Base-by-base conservation (phyloP, 257 asterid genomes). In the Eustoma russellianum region DNA sequence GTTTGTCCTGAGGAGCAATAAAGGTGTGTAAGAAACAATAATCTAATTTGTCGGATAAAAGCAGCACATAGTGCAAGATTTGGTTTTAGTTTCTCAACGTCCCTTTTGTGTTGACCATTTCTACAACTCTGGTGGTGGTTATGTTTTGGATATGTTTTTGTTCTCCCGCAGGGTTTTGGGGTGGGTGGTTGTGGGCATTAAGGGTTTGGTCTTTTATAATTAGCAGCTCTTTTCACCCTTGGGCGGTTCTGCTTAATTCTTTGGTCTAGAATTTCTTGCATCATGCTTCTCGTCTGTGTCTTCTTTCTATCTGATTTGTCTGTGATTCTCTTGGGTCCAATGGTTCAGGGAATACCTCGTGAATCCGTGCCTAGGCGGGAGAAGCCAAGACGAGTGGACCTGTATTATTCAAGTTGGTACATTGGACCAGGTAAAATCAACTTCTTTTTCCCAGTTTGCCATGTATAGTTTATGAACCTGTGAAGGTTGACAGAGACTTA, bases 351-450 rank as follows among this genome's bases (percentile, higher is more conserved):
- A 48, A 85, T 90, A 30, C 96, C 98, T 9, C 56, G 61, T 62
- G 57, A 58, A 53, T 78, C 87, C 60, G 57, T 87, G 68, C 94
- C 92, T 1, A 78, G 83, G 68, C 74, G 54, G 69, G 89, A 80
- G 56, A 87, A 78, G 60, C 95, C 94, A 7, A 81, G 83, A 54
- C 98, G 98, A 9, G 98, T 91, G 30, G 94, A 87, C 70, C 79
- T 72, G 51, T 85, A 55, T 63, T 87, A 91, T 68, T 91, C 98
- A 11, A 91, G 98, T 68, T 91, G 98, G 98, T 79, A 56, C 56
- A 84, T 91, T 56, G 85, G 67, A 79, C 81, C 95, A 68, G 95
- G 98, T 90, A 80, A 61, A 46, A 7, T 43, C 16, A 17, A 7
- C 41, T 63, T 13, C 18, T 35, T 49, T 19, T 50, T 14, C 30